phyloP scores from a whole-genome alignment of 2,329 filamentous ascomycete genomes.

The Penicillium verrucosum region DNA sequence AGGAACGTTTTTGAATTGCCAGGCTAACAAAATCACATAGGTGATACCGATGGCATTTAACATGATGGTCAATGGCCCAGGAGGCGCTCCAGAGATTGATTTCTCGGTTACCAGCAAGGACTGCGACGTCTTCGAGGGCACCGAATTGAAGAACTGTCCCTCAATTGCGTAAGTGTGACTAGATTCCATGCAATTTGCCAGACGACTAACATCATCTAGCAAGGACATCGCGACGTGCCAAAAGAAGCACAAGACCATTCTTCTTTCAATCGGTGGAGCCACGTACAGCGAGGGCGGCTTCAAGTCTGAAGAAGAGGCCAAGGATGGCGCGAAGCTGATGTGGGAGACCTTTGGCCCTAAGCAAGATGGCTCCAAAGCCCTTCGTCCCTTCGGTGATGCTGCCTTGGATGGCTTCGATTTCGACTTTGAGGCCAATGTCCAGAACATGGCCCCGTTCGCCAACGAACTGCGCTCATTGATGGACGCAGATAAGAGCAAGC shows the following conservation, averaged over 20 bases:
- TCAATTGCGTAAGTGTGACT: constrained; percentile 56
- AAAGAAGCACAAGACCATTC: constrained; percentile 63
- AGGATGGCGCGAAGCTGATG: constrained; percentile 57
- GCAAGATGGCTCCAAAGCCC: constrained; percentile 39
- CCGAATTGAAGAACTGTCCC: constrained; percentile 58
- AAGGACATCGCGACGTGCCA: constrained; percentile 60
- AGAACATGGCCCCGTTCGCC: constrained; percentile 62
- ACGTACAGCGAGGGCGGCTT: constrained; percentile 69
- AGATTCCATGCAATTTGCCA: background rate
- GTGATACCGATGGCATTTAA: constrained; percentile 65
- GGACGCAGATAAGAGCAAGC: constrained; percentile 51
- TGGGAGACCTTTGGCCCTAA: constrained; percentile 69
- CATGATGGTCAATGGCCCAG: constrained; percentile 53
- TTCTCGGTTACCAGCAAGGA: constrained; percentile 63
- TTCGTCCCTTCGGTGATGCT: constrained; percentile 65
- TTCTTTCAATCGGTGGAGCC: constrained; percentile 69
- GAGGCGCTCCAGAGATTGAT: constrained; percentile 54
- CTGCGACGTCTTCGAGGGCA: constrained; percentile 60
- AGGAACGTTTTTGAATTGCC: no score
- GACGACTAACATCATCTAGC: constrained; percentile 25
- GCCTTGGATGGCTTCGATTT: constrained; percentile 74
- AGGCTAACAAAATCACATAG: constrained; percentile 31
- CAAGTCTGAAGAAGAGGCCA: constrained; percentile 50
- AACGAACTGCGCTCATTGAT: constrained; percentile 55
- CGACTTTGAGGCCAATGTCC: constrained; percentile 63